Conservation (phyloP, 495 filamentous ascomycete species). For the Cercophora scortea region DNA sequence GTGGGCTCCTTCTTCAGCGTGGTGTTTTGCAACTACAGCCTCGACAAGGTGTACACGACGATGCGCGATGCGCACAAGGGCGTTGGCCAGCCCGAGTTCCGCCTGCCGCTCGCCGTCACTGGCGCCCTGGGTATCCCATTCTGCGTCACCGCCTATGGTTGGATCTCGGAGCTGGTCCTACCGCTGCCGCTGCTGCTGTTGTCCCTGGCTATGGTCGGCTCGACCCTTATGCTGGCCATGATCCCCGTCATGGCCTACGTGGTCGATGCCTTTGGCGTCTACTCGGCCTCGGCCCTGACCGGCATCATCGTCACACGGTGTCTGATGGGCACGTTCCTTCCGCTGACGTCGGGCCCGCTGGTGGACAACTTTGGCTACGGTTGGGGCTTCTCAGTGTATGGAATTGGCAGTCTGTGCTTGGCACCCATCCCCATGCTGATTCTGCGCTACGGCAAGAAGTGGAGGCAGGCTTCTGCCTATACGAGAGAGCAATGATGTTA, state of each 20-base stretch:
- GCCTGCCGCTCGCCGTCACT: slow-evolving; percentile 41
- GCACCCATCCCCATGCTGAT: slow-evolving; percentile 45
- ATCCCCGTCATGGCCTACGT: slow-evolving; percentile 48
- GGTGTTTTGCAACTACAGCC: slow-evolving; percentile 31
- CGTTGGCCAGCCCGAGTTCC: slow-evolving; percentile 37
- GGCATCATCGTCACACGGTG: slow-evolving; percentile 46
- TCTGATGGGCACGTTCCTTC: slow-evolving; percentile 46
- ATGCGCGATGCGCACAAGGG: slow-evolving; percentile 32
- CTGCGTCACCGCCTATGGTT: slow-evolving; percentile 40
- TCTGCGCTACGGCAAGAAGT: slow-evolving; percentile 39
- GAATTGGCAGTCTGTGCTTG: slow-evolving; percentile 24
- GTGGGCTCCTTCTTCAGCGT: slow-evolving; percentile 42
- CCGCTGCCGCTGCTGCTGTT: slow-evolving; percentile 35
- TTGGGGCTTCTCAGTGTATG: slow-evolving; percentile 39
- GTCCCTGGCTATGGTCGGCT: slow-evolving; percentile 34
- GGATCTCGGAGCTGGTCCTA: slow-evolving; percentile 30
- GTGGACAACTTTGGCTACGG: slow-evolving; percentile 40
- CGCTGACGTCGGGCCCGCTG: slow-evolving; percentile 39
- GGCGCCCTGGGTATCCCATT: slow-evolving; percentile 37
- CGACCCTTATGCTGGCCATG: slow-evolving; percentile 30
- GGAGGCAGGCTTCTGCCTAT: slow-evolving; percentile 44
- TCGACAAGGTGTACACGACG: slow-evolving; percentile 47
- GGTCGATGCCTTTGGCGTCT: slow-evolving; percentile 50
- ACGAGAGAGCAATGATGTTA: slow-evolving; percentile 17
- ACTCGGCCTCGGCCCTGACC: slow-evolving; percentile 49